phyloP scores from a whole-genome alignment of 305 asterid genomes.

The Rubia peregrina region DNA sequence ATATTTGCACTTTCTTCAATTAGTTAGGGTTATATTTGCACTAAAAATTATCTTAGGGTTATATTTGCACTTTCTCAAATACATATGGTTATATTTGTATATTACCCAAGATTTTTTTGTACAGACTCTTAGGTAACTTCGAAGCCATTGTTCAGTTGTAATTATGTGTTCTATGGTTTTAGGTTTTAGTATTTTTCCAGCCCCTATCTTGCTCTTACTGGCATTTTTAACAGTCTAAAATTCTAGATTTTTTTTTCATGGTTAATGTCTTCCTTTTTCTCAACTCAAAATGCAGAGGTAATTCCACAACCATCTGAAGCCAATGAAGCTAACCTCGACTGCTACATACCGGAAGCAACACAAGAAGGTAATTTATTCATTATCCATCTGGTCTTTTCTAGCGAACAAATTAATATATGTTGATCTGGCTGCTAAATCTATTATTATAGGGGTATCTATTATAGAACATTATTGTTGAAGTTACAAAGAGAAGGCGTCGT shows the following conservation, averaged over 20 bases:
- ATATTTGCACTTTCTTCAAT: no score
- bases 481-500: slow-evolving; percentile 31
- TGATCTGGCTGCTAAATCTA: neutral
- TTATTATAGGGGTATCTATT: neutral
- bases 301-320: slow-evolving; percentile 39
- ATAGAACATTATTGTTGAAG: slow-evolving; percentile 29
- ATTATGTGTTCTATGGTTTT: neutral
- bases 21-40: no score
- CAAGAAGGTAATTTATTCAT: slow-evolving; percentile 28
- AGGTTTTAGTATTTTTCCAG: neutral
- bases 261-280: slow-evolving; percentile 33
- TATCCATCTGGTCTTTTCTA: neutral
- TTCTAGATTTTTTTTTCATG: neutral
- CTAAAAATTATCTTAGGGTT: no score
- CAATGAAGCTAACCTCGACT: slow-evolving; percentile 38
- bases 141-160: neutral
- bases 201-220: neutral
- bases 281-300: slow-evolving; percentile 38
- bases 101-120: slow-evolving; percentile 33
- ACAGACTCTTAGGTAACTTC: slow-evolving; percentile 40
- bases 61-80: no score
- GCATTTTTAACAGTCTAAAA: neutral
- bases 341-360: slow-evolving; percentile 42
- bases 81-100: no score
- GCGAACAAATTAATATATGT: neutral